Conservation (phyloP, 176 grass and related monocot species). For the Saccharum spontaneum region DNA sequence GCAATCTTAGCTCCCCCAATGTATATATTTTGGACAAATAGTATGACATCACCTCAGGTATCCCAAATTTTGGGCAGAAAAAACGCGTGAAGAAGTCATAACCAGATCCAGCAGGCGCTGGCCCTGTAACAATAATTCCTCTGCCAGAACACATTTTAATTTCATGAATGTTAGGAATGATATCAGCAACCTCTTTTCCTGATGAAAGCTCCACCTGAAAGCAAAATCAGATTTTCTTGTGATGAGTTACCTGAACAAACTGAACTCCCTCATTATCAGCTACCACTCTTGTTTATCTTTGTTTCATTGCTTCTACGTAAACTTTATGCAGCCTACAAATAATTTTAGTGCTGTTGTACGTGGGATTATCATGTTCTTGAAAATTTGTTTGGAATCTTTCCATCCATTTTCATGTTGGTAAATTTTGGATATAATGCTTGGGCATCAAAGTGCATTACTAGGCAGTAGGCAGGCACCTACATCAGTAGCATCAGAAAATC, state of each 20-base stretch:
- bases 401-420: background rate
- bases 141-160: conserved; percentile 47
- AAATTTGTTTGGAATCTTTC: background rate
- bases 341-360: background rate
- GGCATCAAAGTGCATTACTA: background rate
- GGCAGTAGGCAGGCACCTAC: background rate
- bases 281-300: background rate
- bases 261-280: background rate
- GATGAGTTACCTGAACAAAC: background rate
- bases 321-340: background rate
- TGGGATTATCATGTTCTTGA: background rate
- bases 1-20: background rate
- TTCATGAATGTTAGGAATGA: conserved; percentile 61
- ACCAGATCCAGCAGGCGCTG: conserved; percentile 60
- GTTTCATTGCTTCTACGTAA: background rate
- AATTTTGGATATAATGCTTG: background rate
- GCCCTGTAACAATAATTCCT: conserved; percentile 63
- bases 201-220: conserved; percentile 81
- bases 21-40: background rate
- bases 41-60: conserved; percentile 63
- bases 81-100: conserved; percentile 78
- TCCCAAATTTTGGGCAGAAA: conserved; percentile 60
- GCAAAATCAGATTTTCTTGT: background rate
- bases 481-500: background rate
- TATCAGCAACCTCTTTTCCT: conserved; percentile 56